These are phyloP conservation scores for Acanthamoeba healyi DNA, from an alignment of 208 protist species.

Conservation along the genomic window DNA sequence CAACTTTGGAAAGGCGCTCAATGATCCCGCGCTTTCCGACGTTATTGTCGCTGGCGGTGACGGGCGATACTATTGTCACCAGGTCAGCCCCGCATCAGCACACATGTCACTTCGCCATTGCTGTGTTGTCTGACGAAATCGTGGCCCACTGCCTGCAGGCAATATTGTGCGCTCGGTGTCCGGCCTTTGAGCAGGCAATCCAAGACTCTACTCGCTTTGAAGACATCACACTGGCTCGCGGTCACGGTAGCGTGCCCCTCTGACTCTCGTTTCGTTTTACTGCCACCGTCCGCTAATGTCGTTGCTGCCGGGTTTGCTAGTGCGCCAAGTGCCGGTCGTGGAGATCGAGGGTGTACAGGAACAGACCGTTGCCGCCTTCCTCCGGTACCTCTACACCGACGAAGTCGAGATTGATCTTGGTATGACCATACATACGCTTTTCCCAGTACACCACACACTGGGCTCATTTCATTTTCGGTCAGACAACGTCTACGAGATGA, in stretches of 20 bases:
- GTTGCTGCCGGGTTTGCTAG: not conserved
- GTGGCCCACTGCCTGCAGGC: not conserved
- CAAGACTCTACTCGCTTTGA: not conserved
- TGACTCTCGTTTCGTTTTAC: too few relatives aligned
- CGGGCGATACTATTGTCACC: not conserved
- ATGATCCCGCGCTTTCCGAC: conserved; percentile 2
- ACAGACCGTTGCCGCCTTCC: not conserved
- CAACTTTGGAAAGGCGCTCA: not conserved
- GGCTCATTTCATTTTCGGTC: not conserved
- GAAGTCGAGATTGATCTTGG: conserved; percentile 13
- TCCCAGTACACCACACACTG: not conserved
- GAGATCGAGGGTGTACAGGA: conserved; percentile 19
- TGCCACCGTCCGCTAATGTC: not conserved
- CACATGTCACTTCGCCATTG: not conserved
- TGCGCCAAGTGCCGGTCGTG: conserved; percentile 4
- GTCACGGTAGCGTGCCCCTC: too few relatives aligned
- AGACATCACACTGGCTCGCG: not conserved
- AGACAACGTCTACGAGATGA: conserved; percentile 58
- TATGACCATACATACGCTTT: not conserved
- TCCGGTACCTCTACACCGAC: conserved; percentile 28
- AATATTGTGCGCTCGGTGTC: not conserved
- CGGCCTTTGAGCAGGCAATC: conserved; percentile 21
- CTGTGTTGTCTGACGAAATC: not conserved
- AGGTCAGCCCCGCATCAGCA: not conserved
- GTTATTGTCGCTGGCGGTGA: not conserved